These are phyloP conservation scores for Pichia rugopelliculosa DNA, from an alignment of 805 yeast species.

Conservation along the genomic window DNA sequence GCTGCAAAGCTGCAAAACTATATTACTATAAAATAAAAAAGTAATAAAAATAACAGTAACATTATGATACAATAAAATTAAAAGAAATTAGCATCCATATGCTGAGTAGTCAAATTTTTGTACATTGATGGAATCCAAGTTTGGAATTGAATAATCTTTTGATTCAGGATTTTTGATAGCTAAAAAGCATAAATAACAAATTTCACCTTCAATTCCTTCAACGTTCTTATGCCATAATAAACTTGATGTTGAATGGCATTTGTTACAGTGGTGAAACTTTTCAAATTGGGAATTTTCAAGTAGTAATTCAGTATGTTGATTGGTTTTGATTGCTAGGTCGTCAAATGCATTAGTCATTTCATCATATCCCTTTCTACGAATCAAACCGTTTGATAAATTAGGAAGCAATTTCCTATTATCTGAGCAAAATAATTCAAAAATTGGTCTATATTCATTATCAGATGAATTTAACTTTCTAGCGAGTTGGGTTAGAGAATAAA, in stretches of 20 bases:
- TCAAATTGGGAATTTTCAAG: not conserved
- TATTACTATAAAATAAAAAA: not conserved
- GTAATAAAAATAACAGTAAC: not conserved
- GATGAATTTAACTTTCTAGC: conserved; percentile 25
- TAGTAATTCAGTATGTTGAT: not conserved
- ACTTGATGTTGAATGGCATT: conserved; percentile 4
- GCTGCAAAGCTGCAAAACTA: not conserved
- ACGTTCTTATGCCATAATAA: conserved; percentile 5
- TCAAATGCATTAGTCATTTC: conserved; percentile 4
- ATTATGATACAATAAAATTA: too few relatives aligned
- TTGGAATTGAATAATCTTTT: not conserved
- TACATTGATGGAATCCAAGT: not conserved
- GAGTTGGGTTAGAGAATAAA: conserved; percentile 25
- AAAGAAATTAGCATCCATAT: not conserved
- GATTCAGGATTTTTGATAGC: not conserved
- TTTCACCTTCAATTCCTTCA: not conserved
- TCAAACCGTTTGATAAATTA: conserved; percentile 8
- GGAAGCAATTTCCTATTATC: conserved; percentile 23
- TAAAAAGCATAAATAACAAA: conserved; percentile 5
- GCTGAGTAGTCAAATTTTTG: not conserved
- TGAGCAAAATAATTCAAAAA: conserved; percentile 34
- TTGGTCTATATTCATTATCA: conserved; percentile 28
- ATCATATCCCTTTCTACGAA: conserved; percentile 8
- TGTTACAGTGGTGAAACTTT: not conserved
- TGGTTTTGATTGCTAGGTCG: not conserved